Conservation (phyloP, 2,329 filamentous ascomycete species). For the Stemphylium beticola region DNA sequence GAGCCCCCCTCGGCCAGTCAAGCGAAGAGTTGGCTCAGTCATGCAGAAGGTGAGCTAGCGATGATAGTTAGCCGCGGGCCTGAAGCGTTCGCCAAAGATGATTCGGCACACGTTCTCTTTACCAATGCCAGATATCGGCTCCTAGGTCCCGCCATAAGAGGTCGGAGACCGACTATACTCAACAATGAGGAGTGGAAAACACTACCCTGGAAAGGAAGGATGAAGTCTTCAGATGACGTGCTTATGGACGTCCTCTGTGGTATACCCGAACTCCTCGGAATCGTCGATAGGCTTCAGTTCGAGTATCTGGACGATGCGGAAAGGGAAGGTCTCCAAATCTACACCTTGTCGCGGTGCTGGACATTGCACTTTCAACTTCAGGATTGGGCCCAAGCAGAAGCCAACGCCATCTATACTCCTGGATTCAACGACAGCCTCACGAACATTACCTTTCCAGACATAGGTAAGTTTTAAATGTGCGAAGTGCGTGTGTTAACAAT, state of each 20-base stretch:
- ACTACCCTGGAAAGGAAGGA: conserved; percentile 41
- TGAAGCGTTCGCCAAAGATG: conserved; percentile 17
- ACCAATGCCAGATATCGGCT: conserved; percentile 27
- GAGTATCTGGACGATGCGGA: background rate
- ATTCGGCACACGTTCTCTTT: conserved; percentile 31
- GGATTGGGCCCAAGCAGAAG: conserved; percentile 23
- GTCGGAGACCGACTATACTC: conserved; percentile 37
- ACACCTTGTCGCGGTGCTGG: conserved; percentile 24
- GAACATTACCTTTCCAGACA: conserved; percentile 23
- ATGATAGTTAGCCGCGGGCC: conserved; percentile 31
- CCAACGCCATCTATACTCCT: conserved; percentile 20
- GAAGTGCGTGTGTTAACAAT: too few relatives aligned
- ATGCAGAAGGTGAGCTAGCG: conserved; percentile 36
- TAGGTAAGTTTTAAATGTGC: background rate
- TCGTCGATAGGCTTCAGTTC: conserved; percentile 30
- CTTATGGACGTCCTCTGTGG: conserved; percentile 43
- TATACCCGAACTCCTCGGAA: conserved; percentile 41
- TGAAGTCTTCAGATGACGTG: conserved; percentile 42
- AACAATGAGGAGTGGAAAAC: conserved; percentile 45
- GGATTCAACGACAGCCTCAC: conserved; percentile 10
- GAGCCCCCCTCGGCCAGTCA: conserved; percentile 26
- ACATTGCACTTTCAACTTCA: conserved; percentile 27
- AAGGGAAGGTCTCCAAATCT: conserved; percentile 10
- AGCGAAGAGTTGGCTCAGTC: conserved; percentile 37
- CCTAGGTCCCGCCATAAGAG: conserved; percentile 45